These are phyloP conservation scores for Saccharomyces cerevisiae DNA, from an alignment of 805 yeast genomes.

Conservation along the genomic window DNA sequence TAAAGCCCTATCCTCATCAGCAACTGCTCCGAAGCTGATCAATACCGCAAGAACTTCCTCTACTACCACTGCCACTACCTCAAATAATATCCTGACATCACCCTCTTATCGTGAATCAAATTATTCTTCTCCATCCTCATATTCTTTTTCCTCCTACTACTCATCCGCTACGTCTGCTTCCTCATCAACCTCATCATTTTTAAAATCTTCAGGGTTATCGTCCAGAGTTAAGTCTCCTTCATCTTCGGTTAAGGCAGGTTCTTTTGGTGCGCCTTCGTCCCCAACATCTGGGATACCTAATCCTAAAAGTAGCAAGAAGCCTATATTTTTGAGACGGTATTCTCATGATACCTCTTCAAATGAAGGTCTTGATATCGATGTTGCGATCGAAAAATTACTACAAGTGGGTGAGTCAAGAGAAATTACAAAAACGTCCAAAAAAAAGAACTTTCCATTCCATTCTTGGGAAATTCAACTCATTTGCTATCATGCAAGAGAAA, in stretches of 20 bases:
- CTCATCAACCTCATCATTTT: conserved; percentile 4
- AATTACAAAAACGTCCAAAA: conserved; percentile 8
- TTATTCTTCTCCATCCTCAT: conserved; percentile 1
- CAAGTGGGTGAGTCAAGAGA: conserved; percentile 40
- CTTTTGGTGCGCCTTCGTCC: not conserved
- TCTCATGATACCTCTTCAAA: conserved; percentile 23
- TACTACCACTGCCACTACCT: not conserved
- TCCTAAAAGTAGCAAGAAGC: conserved; percentile 8
- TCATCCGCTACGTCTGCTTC: conserved; percentile 5
- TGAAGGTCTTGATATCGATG: conserved; percentile 45
- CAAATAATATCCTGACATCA: conserved; percentile 3
- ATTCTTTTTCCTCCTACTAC: conserved; percentile 3
- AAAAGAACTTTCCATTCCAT: conserved; percentile 40
- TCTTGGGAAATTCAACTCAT: conserved; percentile 48
- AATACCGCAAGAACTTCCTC: not conserved
- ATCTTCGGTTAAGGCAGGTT: conserved; percentile 3
- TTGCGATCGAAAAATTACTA: conserved; percentile 52
- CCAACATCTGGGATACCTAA: conserved; percentile 13
- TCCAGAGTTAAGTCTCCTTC: not conserved
- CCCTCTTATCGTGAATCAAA: not conserved
- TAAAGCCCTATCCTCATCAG: conserved; percentile 21
- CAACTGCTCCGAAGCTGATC: not conserved
- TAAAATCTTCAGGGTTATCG: not conserved
- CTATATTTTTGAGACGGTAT: conserved; percentile 23
- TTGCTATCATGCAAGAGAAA: conserved; percentile 49